A percentile compares a stretch with the other conserved stretches of the same genome.
phyloP scores from a whole-genome alignment of 768 basidiomycete genomes.

The Sporobolomyces phaffii region DNA sequence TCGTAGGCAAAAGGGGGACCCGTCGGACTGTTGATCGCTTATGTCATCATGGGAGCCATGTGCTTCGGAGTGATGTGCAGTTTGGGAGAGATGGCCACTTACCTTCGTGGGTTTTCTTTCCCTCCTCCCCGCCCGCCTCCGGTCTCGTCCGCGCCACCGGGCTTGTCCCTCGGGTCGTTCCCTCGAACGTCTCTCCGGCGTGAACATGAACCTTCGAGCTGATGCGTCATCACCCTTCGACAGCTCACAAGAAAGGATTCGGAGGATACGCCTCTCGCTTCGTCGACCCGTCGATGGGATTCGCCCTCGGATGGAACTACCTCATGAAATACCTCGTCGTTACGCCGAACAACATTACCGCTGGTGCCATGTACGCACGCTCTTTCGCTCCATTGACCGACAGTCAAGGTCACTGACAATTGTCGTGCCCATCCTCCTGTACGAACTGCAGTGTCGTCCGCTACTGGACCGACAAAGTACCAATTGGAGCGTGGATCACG shows the following conservation, averaged over 20 bases:
- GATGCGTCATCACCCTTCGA: too few relatives aligned
- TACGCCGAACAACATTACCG: constrained; percentile 33
- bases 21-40: constrained; percentile 31
- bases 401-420: too few relatives aligned
- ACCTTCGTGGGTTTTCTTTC: background rate
- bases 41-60: constrained; percentile 2
- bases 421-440: too few relatives aligned
- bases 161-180: too few relatives aligned
- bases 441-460: constrained; percentile 7
- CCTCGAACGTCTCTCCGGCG: too few relatives aligned
- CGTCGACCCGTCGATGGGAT: constrained; percentile 48
- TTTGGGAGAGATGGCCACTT: constrained; percentile 1
- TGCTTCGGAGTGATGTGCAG: background rate
- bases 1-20: constrained; percentile 15
- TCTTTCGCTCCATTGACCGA: too few relatives aligned
- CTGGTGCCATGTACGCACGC: constrained; percentile 4
- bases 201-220: too few relatives aligned
- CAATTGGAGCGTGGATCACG: constrained; percentile 25
- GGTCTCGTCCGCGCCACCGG: too few relatives aligned
- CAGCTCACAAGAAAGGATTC: constrained; percentile 39
- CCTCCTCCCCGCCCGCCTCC: too few relatives aligned
- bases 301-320: constrained; percentile 37
- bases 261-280: constrained; percentile 48
- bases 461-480: constrained; percentile 33
- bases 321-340: constrained; percentile 29